phyloP scores from a whole-genome alignment of 116 monocot species.

The Iris pallida region DNA sequence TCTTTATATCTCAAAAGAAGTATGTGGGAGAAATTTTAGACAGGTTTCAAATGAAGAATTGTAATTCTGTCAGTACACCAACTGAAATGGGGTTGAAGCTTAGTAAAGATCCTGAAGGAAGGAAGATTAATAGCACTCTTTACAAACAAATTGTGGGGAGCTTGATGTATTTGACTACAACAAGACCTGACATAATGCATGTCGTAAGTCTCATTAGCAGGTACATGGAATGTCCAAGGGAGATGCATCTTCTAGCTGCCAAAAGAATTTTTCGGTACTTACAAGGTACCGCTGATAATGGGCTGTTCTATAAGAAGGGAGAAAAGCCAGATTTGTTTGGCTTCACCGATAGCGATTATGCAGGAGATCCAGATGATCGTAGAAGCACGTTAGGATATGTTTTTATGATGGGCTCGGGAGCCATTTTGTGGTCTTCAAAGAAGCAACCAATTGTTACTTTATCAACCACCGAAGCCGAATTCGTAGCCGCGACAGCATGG shows the following conservation, averaged over 20 bases:
- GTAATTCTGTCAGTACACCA: not conserved
- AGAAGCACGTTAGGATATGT: constrained; percentile 6
- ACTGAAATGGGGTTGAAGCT: not conserved
- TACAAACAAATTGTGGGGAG: constrained; percentile 7
- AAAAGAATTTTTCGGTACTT: constrained; percentile 10
- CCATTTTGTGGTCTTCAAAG: constrained; percentile 9
- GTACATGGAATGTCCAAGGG: constrained; percentile 7
- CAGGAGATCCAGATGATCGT: constrained; percentile 6
- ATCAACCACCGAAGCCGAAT: constrained; percentile 6
- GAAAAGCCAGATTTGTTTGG: constrained; percentile 4
- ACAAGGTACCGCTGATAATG: constrained; percentile 2
- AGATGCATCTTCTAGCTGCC: not conserved
- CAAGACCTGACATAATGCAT: constrained; percentile 1
- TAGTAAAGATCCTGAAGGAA: not conserved
- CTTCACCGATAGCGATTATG: constrained; percentile 11
- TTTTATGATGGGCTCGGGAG: constrained; percentile 4
- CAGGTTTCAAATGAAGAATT: constrained; percentile 11
- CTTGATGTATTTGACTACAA: not conserved
- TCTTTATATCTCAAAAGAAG: constrained; percentile 8
- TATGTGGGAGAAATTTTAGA: constrained; percentile 5
- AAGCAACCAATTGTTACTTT: constrained; percentile 14
- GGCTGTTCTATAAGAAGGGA: constrained; percentile 13
- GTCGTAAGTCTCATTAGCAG: constrained; percentile 7
- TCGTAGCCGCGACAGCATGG: not conserved
- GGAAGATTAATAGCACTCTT: not conserved